These are phyloP conservation scores for Fusarium hostae DNA, from an alignment of 2,329 filamentous ascomycete species.

Conservation along the genomic window DNA sequence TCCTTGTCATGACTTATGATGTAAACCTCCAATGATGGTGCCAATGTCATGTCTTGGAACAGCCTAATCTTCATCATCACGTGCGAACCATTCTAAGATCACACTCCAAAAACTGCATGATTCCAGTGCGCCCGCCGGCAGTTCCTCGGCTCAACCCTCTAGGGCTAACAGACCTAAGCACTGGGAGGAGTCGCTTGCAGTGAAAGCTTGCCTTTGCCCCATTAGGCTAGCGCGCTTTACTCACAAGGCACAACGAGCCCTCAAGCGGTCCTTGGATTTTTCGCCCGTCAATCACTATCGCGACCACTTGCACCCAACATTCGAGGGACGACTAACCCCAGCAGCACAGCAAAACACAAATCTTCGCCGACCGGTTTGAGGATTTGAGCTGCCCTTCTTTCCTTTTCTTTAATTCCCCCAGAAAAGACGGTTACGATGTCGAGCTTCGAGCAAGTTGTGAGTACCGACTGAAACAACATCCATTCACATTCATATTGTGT, in stretches of 20 bases:
- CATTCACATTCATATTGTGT: constrained; percentile 23
- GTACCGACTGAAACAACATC: constrained; percentile 50
- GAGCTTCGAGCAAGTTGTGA: constrained; percentile 77
- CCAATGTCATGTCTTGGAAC: neutral
- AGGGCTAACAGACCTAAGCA: constrained; percentile 58
- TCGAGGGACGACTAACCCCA: constrained; percentile 56
- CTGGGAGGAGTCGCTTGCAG: constrained; percentile 50
- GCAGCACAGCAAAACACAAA: constrained; percentile 53
- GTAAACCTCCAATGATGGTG: neutral
- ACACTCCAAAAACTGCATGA: neutral
- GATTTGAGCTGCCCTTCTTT: constrained; percentile 52
- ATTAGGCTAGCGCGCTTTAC: constrained; percentile 49
- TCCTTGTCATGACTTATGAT: constrained; percentile 8
- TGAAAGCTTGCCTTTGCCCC: constrained; percentile 45
- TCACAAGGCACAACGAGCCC: constrained; percentile 55
- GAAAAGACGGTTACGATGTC: constrained; percentile 66
- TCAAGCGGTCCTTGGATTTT: constrained; percentile 55
- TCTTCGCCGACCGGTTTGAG: constrained; percentile 54
- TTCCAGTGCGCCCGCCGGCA: constrained; percentile 39
- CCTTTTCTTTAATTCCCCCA: constrained; percentile 45
- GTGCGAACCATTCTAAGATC: neutral
- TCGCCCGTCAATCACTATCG: constrained; percentile 53
- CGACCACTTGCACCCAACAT: constrained; percentile 54
- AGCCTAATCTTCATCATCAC: constrained; percentile 9
- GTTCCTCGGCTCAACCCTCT: constrained; percentile 46